Percentiles rank a stretch among this genome's conserved stretches.
Conservation (phyloP, 495 filamentous ascomycete species). For the Cercophora scortea region DNA sequence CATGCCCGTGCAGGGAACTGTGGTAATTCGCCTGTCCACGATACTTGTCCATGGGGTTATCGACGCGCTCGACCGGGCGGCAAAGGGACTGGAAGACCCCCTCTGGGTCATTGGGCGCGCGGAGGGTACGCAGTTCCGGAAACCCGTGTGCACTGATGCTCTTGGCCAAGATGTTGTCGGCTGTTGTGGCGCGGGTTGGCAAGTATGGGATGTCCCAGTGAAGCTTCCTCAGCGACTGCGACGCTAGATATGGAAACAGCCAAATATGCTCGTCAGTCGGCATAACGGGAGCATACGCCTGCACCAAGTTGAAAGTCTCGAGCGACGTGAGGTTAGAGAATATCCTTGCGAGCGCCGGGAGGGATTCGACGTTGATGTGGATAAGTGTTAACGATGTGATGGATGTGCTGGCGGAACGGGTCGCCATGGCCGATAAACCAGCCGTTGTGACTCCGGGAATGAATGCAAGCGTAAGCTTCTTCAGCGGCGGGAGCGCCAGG, state of each 20-base stretch:
- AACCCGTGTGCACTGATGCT: constrained; percentile 65
- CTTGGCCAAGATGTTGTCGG: constrained; percentile 64
- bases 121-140: constrained; percentile 57
- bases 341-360: constrained; percentile 67
- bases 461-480: constrained; percentile 66
- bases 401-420: constrained; percentile 44
- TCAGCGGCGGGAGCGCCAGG: constrained; percentile 60
- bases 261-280: constrained; percentile 54
- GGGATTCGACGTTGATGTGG: constrained; percentile 56
- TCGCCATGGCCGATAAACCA: constrained; percentile 67
- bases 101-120: constrained; percentile 67
- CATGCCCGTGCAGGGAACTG: background rate
- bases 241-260: constrained; percentile 62
- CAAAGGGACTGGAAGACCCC: constrained; percentile 67
- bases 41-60: constrained; percentile 28
- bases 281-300: constrained; percentile 54
- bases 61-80: constrained; percentile 39
- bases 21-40: constrained; percentile 18
- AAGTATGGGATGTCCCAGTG: constrained; percentile 74
- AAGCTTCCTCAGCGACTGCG: constrained; percentile 53
- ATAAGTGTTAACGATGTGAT: constrained; percentile 57
- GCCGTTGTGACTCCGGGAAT: constrained; percentile 69
- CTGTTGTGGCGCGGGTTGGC: constrained; percentile 32
- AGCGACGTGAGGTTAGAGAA: constrained; percentile 58
- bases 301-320: constrained; percentile 61